Percentiles rank a stretch among this genome's conserved stretches.
Conservation (phyloP, 75 land plant genomes). For the Selaginella moellendorffii region DNA sequence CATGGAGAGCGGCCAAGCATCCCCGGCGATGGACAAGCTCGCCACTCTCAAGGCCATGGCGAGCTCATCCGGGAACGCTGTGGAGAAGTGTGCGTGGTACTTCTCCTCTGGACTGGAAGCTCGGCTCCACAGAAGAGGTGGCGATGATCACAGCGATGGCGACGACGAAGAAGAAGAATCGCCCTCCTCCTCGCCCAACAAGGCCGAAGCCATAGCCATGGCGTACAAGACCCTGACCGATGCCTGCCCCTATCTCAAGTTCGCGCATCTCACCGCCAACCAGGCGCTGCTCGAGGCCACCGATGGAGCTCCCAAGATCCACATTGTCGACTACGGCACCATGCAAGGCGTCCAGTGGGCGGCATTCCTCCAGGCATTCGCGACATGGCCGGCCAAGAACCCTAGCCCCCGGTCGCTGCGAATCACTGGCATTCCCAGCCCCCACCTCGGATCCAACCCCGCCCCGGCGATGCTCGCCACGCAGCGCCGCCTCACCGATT, state of each 20-base stretch:
- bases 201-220: constrained; percentile 35
- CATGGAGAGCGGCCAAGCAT: constrained; percentile 19
- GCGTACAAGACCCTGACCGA: constrained; percentile 64
- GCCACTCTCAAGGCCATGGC: constrained; percentile 29
- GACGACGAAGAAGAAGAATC: not conserved
- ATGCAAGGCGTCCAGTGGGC: constrained; percentile 19
- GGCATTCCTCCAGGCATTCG: constrained; percentile 15
- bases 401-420: constrained; percentile 7
- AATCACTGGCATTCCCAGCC: constrained; percentile 15
- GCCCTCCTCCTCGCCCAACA: too few relatives aligned
- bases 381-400: constrained; percentile 9
- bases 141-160: not conserved
- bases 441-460: not conserved
- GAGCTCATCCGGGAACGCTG: constrained; percentile 46
- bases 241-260: constrained; percentile 76
- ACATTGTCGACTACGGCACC: constrained; percentile 17
- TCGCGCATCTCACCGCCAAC: constrained; percentile 81
- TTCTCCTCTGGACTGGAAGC: constrained; percentile 43
- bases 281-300: constrained; percentile 87
- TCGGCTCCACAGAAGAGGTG: constrained; percentile 21
- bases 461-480: constrained; percentile 7
- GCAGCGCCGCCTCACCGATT: not conserved
- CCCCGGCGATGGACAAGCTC: constrained; percentile 26
- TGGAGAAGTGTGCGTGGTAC: constrained; percentile 52
- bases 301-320: constrained; percentile 13